phyloP scores from a whole-genome alignment of 768 basidiomycete species.

The Amylocystis lapponica region DNA sequence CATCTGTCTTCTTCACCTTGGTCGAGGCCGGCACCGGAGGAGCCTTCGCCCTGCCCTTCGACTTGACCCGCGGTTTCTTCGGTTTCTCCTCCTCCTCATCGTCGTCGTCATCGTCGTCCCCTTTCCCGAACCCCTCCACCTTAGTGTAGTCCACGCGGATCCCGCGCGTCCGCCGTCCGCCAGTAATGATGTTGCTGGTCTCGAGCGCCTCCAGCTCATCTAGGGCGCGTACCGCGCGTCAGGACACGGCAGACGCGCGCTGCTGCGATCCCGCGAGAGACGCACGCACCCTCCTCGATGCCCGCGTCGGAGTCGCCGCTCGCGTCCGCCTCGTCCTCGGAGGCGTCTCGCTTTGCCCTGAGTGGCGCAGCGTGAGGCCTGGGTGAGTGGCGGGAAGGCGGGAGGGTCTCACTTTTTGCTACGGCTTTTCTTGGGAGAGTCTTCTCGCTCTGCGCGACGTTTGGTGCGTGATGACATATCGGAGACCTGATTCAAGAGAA shows the following conservation, averaged over 20 bases:
- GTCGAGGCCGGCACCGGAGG: constrained; percentile 5
- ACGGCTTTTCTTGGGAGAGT: constrained; percentile 23
- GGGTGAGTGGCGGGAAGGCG: background rate
- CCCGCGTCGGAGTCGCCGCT: constrained; percentile 18
- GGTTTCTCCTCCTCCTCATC: constrained; percentile 50
- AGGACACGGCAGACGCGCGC: background rate
- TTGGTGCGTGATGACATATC: constrained; percentile 25
- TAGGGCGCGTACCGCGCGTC: background rate
- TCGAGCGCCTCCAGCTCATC: constrained; percentile 48
- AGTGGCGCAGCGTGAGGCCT: background rate
- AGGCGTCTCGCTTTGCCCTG: constrained; percentile 24
- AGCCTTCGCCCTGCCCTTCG: constrained; percentile 21
- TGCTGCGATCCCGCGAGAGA: background rate
- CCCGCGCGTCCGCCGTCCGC: constrained; percentile 65
- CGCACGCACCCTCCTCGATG: constrained; percentile 20
- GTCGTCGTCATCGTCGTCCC: constrained; percentile 23
- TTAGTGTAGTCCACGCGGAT: constrained; percentile 66
- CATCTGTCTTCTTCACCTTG: constrained; percentile 7
- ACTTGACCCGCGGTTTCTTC: constrained; percentile 36
- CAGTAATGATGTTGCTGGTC: constrained; percentile 46
- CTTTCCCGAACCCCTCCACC: constrained; percentile 17
- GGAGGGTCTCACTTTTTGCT: constrained; percentile 26
- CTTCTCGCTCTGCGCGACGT: constrained; percentile 26
- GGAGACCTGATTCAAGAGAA: no score
- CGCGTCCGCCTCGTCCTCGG: constrained; percentile 21